phyloP scores from a whole-genome alignment of 164 flowering plant species.

The Euptelea pleiosperma region DNA sequence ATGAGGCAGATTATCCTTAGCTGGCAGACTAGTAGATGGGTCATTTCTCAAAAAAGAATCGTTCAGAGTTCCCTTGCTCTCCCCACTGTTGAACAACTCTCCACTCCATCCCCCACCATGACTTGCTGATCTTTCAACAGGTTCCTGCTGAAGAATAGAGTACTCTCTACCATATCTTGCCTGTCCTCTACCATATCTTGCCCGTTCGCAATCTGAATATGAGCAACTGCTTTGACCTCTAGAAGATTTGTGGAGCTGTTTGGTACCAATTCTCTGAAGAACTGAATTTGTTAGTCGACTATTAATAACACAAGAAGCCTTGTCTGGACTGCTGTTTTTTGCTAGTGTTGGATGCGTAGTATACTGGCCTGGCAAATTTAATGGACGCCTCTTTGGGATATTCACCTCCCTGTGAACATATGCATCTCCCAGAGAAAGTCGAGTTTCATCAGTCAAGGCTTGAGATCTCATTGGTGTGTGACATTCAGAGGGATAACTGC shows the following conservation, averaged over 20 bases:
- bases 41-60: conserved; percentile 6
- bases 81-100: conserved; percentile 11
- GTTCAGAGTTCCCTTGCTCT: conserved; percentile 1
- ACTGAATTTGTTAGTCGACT: conserved; percentile 6
- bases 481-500: background rate
- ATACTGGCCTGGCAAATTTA: conserved; percentile 7
- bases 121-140: conserved; percentile 5
- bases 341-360: conserved; percentile 2
- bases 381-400: conserved; percentile 13
- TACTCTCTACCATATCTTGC: conserved; percentile 2
- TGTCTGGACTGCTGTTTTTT: background rate
- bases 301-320: background rate
- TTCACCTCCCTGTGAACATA: conserved; percentile 22
- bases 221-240: conserved; percentile 15
- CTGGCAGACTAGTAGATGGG: conserved; percentile 6
- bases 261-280: conserved; percentile 14
- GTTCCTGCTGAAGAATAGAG: conserved; percentile 10
- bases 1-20: conserved; percentile 35
- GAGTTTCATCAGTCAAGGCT: conserved; percentile 27
- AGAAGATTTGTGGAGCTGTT: conserved; percentile 19
- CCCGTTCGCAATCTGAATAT: conserved; percentile 13
- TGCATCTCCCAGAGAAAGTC: conserved; percentile 41
- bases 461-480: conserved; percentile 1
- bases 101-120: conserved; percentile 3
- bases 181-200: conserved; percentile 5